phyloP scores from a whole-genome alignment of 192 early-diverging fungal species.

The Endogone sp. region DNA sequence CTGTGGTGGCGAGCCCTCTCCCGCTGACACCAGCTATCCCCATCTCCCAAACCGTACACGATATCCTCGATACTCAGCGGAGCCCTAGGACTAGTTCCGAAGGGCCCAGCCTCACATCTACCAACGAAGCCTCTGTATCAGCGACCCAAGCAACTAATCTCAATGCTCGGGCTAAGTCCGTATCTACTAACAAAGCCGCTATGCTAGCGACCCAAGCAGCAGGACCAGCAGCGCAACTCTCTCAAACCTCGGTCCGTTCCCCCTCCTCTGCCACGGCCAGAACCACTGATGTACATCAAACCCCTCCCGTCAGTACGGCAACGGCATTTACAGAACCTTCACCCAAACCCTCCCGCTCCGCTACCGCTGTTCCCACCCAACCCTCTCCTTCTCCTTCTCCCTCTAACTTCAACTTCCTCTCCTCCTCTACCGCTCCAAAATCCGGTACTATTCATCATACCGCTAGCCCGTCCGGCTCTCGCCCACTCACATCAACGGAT shows the following conservation, averaged over 20 bases:
- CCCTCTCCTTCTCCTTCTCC: not conserved
- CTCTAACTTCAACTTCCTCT: not conserved
- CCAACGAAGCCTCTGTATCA: too few relatives aligned
- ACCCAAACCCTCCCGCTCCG: too few relatives aligned
- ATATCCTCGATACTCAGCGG: too few relatives aligned
- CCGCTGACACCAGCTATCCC: not conserved
- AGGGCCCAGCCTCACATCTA: too few relatives aligned
- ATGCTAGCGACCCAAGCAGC: too few relatives aligned
- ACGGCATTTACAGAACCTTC: not conserved
- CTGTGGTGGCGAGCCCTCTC: not conserved
- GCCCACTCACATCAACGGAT: not conserved
- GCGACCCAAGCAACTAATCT: too few relatives aligned
- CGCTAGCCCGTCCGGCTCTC: not conserved
- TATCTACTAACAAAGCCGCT: too few relatives aligned
- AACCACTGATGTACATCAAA: not conserved
- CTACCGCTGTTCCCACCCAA: not conserved
- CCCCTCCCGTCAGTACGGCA: not conserved
- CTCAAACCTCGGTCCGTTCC: not conserved
- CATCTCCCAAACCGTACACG: too few relatives aligned
- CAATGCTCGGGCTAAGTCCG: too few relatives aligned
- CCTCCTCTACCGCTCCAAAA: not conserved
- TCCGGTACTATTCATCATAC: not conserved
- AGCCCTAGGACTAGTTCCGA: too few relatives aligned
- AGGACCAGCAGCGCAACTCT: not conserved
- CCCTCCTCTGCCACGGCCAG: not conserved